A percentile compares a stretch with the other conserved stretches of the same genome.
These are phyloP conservation scores for Fraxinus xanthoxyloides DNA, from an alignment of 305 asterid genomes.

Conservation along the genomic window DNA sequence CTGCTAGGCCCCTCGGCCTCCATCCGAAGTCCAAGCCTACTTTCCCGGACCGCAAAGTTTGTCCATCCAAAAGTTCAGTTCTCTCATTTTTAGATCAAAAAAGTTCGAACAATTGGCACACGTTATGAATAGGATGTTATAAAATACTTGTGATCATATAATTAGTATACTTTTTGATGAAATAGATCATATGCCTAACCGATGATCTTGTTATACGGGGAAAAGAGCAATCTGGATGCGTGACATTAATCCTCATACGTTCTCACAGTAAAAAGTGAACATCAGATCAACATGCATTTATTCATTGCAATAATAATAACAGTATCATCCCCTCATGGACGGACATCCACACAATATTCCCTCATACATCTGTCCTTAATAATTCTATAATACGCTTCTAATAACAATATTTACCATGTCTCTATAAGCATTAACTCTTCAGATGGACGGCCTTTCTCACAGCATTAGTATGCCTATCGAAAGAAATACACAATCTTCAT, in stretches of 20 bases:
- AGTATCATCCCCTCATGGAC: not conserved
- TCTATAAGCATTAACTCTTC: not conserved
- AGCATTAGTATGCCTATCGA: not conserved
- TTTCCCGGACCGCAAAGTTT: not conserved
- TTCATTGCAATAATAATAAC: not conserved
- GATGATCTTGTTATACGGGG: not conserved
- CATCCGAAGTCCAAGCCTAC: not conserved
- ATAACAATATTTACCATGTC: not conserved
- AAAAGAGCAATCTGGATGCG: not conserved
- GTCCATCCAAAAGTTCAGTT: not conserved
- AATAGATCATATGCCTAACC: no score
- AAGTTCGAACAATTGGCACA: not conserved
- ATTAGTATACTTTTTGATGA: not conserved
- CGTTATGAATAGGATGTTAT: not conserved
- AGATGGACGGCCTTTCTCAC: not conserved
- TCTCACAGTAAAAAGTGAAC: not conserved
- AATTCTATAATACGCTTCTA: not conserved
- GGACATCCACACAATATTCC: not conserved
- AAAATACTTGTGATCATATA: no score
- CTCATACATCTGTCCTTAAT: not conserved
- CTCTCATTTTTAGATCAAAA: not conserved
- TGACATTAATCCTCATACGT: not conserved
- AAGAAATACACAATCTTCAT: not conserved
- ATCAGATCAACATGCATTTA: not conserved
- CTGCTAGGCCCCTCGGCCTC: not conserved